phyloP scores from a whole-genome alignment of 495 filamentous ascomycete species.

The Halenospora varia region DNA sequence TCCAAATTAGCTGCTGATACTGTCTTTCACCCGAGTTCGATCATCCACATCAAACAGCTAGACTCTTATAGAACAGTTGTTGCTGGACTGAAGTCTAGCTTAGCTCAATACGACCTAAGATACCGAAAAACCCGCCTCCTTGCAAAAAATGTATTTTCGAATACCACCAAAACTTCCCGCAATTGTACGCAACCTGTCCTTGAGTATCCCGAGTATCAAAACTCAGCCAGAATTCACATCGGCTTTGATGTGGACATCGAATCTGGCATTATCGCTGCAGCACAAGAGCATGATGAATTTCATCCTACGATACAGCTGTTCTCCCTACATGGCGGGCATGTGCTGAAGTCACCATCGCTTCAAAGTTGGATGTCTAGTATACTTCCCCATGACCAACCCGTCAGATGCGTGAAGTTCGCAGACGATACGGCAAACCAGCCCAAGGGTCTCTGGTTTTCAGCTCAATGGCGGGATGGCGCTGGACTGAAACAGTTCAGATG shows the following conservation, averaged over 20 bases:
- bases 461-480: too few species aligned
- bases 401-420: slow-evolving; percentile 13
- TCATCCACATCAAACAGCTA: slow-evolving; percentile 25
- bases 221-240: slow-evolving; percentile 8
- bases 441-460: too few species aligned
- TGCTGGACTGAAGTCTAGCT: slow-evolving; percentile 17
- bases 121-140: too few species aligned
- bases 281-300: slow-evolving; percentile 16
- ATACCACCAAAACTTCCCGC: neutral
- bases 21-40: slow-evolving; percentile 20
- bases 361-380: neutral
- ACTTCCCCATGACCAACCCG: neutral
- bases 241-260: slow-evolving; percentile 24
- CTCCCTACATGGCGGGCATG: slow-evolving; percentile 18
- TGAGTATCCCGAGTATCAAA: slow-evolving; percentile 17
- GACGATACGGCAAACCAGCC: too few species aligned
- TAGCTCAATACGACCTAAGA: slow-evolving; percentile 26
- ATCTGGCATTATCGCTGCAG: slow-evolving; percentile 20
- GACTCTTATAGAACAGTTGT: slow-evolving; percentile 21
- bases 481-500: too few species aligned
- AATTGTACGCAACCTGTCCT: slow-evolving; percentile 1
- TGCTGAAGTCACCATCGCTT: slow-evolving; percentile 2
- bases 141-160: too few species aligned
- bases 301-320: slow-evolving; percentile 12
- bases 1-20: slow-evolving; percentile 2